phyloP scores from a whole-genome alignment of 805 yeast genomes.

The Candida coquimbonensis region DNA sequence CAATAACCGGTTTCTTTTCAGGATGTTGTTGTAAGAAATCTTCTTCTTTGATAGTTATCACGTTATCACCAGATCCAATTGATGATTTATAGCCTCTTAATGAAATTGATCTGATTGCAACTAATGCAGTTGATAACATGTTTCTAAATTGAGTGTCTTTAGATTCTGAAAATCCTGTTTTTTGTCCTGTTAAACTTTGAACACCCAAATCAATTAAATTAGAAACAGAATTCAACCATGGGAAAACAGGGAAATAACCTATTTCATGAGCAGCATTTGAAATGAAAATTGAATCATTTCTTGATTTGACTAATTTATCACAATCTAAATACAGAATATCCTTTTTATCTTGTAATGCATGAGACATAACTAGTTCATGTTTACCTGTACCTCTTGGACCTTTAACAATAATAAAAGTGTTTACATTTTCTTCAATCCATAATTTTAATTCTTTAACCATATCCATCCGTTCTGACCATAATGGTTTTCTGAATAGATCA shows the following conservation, averaged over 20 bases:
- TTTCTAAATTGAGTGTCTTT: slow-evolving; percentile 76
- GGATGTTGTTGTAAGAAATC: slow-evolving; percentile 83
- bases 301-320: slow-evolving; percentile 61
- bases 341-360: slow-evolving; percentile 52
- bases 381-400: slow-evolving; percentile 98
- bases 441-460: slow-evolving; percentile 60
- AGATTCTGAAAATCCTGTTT: slow-evolving; percentile 80
- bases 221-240: slow-evolving; percentile 82
- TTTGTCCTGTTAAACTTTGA: slow-evolving; percentile 90
- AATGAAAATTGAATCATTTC: slow-evolving; percentile 67
- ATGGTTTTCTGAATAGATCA: slow-evolving; percentile 22
- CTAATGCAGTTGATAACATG: slow-evolving; percentile 64
- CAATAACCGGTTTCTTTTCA: slow-evolving; percentile 76
- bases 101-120: slow-evolving; percentile 66
- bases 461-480: slow-evolving; percentile 70
- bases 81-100: slow-evolving; percentile 36
- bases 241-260: slow-evolving; percentile 91
- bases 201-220: slow-evolving; percentile 76
- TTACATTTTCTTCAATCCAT: slow-evolving; percentile 84
- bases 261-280: slow-evolving; percentile 63
- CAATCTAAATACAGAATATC: slow-evolving; percentile 73
- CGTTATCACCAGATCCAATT: slow-evolving; percentile 25
- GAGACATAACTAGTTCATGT: slow-evolving; percentile 63
- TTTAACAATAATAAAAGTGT: slow-evolving; percentile 79
- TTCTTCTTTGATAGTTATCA: slow-evolving; percentile 52